A percentile compares a stretch with the other conserved stretches of the same genome.
These are phyloP conservation scores for Polyplosphaeria fusca DNA, from an alignment of 495 filamentous ascomycete genomes.

Conservation along the genomic window DNA sequence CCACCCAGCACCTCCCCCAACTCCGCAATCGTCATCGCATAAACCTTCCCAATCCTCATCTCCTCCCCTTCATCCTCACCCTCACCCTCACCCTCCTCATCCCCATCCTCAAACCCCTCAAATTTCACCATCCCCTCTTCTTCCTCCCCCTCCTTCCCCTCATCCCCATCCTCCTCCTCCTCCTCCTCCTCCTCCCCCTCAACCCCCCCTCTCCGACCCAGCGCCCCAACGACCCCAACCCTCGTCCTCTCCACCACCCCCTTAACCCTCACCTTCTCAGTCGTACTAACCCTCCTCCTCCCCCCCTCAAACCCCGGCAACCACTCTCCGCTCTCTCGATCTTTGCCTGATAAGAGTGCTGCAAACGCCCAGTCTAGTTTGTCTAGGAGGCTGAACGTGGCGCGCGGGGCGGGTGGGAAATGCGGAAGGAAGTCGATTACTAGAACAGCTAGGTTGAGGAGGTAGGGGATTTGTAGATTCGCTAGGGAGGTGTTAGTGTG, in stretches of 20 bases:
- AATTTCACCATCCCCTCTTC: slow-evolving; percentile 7
- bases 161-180: slow-evolving; percentile 40
- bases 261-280: slow-evolving; percentile 80
- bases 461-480: slow-evolving; percentile 75
- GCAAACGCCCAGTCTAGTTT: slow-evolving; percentile 79
- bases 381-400: slow-evolving; percentile 64
- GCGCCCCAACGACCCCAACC: slow-evolving; percentile 61
- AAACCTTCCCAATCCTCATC: slow-evolving; percentile 61
- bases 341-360: slow-evolving; percentile 62
- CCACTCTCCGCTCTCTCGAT: slow-evolving; percentile 60
- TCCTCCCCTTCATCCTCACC: slow-evolving; percentile 39
- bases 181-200: slow-evolving; percentile 39
- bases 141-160: slow-evolving; percentile 7
- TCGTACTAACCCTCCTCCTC: slow-evolving; percentile 46
- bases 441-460: slow-evolving; percentile 71
- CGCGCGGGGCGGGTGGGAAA: slow-evolving; percentile 62
- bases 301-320: slow-evolving; percentile 62
- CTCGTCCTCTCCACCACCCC: slow-evolving; percentile 69
- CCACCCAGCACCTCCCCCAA: slow-evolving; percentile 59
- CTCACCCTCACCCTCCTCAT: slow-evolving; percentile 38
- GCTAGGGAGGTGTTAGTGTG: slow-evolving; percentile 47
- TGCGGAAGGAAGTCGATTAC: slow-evolving; percentile 60
- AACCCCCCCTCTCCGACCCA: too few species aligned
- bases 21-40: slow-evolving; percentile 72
- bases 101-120: slow-evolving; percentile 31